Evolutionary conservation across 441 rosid species (phyloP).

Genomic region (Adansonia madagascariensis): DNA sequence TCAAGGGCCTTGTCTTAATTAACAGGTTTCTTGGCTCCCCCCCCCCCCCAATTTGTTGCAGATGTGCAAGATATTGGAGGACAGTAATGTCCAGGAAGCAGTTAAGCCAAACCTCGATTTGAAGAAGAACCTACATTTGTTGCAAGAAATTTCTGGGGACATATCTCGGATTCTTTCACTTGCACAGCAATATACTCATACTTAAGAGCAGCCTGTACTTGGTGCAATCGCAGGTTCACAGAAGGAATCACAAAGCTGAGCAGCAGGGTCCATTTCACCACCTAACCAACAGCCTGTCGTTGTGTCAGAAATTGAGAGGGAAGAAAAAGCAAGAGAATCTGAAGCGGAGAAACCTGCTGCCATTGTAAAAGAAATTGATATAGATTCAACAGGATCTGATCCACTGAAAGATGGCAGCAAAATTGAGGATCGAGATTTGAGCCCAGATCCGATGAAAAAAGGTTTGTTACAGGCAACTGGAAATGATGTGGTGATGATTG

Average conservation of each 20-base stretch:
- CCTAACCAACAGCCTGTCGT: constrained; percentile 27
- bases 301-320: neutral
- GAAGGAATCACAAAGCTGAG: constrained; percentile 25
- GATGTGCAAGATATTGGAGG: constrained; percentile 70
- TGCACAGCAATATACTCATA: constrained; percentile 5
- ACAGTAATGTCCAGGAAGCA: constrained; percentile 45
- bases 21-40: neutral
- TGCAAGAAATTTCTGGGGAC: constrained; percentile 48
- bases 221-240: constrained; percentile 25
- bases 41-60: constrained; percentile 31
- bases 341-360: neutral
- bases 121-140: constrained; percentile 53
- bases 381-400: constrained; percentile 13
- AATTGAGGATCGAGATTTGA: neutral
- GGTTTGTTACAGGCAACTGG: neutral
- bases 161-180: constrained; percentile 49
- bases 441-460: neutral
- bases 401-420: constrained; percentile 8
- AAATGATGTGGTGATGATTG: neutral
- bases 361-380: neutral
- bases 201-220: neutral
- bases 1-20: neutral
- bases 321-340: constrained; percentile 13
- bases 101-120: constrained; percentile 45
- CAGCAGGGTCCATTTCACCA: constrained; percentile 25